Conservation (phyloP, 352 stramenopile genomes). For the Globisporangium uncinulatum region DNA sequence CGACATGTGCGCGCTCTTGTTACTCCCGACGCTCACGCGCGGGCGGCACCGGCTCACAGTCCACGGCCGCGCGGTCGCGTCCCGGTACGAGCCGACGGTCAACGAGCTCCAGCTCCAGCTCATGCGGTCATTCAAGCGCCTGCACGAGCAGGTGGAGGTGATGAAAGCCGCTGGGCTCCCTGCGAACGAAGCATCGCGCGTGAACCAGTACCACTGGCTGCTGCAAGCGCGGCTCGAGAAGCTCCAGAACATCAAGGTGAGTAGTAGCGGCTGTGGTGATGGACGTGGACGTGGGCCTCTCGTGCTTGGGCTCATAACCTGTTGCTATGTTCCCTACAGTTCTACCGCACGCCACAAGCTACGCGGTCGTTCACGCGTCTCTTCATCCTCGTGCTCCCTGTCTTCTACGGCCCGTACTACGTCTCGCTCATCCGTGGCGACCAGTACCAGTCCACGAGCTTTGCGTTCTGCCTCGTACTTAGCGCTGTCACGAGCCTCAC, state of each 20-base stretch:
- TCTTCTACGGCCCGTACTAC: slow-evolving; percentile 87
- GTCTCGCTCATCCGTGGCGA: slow-evolving; percentile 64
- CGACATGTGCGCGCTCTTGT: slow-evolving; percentile 40
- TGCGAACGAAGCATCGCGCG: slow-evolving; percentile 81
- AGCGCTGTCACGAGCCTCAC: slow-evolving; percentile 74
- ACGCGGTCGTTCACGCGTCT: slow-evolving; percentile 81
- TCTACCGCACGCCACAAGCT: slow-evolving; percentile 83
- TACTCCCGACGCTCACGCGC: slow-evolving; percentile 63
- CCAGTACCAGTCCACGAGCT: slow-evolving; percentile 51
- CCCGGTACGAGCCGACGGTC: slow-evolving; percentile 30
- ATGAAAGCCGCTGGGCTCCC: slow-evolving; percentile 68
- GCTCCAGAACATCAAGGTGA: slow-evolving; percentile 79
- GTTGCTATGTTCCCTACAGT: slow-evolving; percentile 19
- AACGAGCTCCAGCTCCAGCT: slow-evolving; percentile 55
- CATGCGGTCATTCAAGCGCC: slow-evolving; percentile 40
- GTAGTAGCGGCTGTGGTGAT: background rate
- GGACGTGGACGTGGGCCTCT: background rate
- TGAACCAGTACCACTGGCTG: slow-evolving; percentile 88
- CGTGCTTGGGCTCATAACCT: background rate
- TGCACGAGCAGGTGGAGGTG: slow-evolving; percentile 73
- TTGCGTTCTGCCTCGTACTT: slow-evolving; percentile 70
- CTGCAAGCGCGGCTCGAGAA: slow-evolving; percentile 76
- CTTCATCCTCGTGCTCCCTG: slow-evolving; percentile 78
- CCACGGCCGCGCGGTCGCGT: slow-evolving; percentile 34
- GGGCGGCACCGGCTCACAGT: slow-evolving; percentile 68